phyloP scores from a whole-genome alignment of 2,329 filamentous ascomycete species.

The Aschersonia sp. region DNA sequence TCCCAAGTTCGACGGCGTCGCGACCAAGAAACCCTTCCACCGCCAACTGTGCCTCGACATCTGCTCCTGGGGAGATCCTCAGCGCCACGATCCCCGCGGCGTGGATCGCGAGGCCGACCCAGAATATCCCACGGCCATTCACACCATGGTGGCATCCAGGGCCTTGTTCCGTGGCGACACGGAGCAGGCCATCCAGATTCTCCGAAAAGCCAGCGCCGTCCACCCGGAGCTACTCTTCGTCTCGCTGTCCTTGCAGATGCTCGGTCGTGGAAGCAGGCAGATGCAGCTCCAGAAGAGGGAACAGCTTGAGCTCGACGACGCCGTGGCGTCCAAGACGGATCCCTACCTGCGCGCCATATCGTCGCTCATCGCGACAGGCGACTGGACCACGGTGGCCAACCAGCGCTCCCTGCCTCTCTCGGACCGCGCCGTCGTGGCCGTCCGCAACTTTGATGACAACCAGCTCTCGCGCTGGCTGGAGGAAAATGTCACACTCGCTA shows the following conservation, averaged over 20 bases:
- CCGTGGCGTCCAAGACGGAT: constrained; percentile 50
- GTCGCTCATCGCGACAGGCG: constrained; percentile 59
- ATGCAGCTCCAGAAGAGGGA: constrained; percentile 21
- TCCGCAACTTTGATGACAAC: constrained; percentile 49
- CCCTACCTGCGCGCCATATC: constrained; percentile 71
- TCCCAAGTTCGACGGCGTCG: constrained; percentile 46
- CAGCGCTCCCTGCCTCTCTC: constrained; percentile 60
- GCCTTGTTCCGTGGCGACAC: constrained; percentile 61
- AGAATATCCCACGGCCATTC: constrained; percentile 35
- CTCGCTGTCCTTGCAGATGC: constrained; percentile 50
- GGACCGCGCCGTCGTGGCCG: constrained; percentile 60
- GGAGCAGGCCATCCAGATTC: constrained; percentile 52
- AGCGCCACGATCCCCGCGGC: constrained; percentile 27
- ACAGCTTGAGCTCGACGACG: constrained; percentile 43
- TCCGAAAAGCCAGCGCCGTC: constrained; percentile 50
- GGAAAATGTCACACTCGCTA: constrained; percentile 45
- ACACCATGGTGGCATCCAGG: constrained; percentile 64
- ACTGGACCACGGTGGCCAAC: constrained; percentile 62
- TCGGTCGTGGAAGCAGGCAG: constrained; percentile 32
- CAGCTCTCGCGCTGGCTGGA: constrained; percentile 54
- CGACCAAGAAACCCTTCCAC: constrained; percentile 53
- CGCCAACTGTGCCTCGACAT: constrained; percentile 63
- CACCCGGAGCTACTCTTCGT: constrained; percentile 54
- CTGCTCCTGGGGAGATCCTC: constrained; percentile 55
- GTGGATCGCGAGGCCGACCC: constrained; percentile 25